These are phyloP conservation scores for Astragalus membranaceus DNA, from an alignment of 306 rosid species.

Conservation along the genomic window DNA sequence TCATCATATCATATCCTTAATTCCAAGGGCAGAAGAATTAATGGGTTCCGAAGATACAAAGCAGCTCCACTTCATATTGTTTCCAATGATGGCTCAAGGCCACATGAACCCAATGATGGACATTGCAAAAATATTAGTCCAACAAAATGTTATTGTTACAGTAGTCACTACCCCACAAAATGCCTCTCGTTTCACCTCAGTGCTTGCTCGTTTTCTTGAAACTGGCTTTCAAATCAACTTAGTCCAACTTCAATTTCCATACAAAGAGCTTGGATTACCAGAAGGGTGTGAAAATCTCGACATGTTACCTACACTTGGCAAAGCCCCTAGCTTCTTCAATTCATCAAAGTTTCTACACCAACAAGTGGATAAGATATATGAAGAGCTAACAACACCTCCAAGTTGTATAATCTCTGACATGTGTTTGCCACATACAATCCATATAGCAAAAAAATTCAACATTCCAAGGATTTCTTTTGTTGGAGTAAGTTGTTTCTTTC, in stretches of 20 bases:
- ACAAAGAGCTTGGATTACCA: constrained; percentile 50
- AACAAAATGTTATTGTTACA: constrained; percentile 42
- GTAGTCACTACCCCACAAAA: constrained; percentile 62
- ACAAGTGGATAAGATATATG: constrained; percentile 28
- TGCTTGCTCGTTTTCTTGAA: constrained; percentile 25
- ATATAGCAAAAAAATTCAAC: constrained; percentile 27
- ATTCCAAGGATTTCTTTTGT: constrained; percentile 46
- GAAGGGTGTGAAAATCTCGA: constrained; percentile 65
- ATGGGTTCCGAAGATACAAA: constrained; percentile 31
- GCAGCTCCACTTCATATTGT: constrained; percentile 47
- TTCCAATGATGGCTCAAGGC: constrained; percentile 84
- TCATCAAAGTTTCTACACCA: constrained; percentile 23
- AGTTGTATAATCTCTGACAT: constrained; percentile 49
- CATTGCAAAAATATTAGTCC: constrained; percentile 50
- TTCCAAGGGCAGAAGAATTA: not conserved
- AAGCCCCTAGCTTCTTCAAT: not conserved
- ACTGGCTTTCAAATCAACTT: constrained; percentile 30
- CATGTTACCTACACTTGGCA: constrained; percentile 36
- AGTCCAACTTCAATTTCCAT: constrained; percentile 47
- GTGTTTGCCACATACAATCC: constrained; percentile 42
- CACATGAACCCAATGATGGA: constrained; percentile 89
- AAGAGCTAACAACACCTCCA: constrained; percentile 25
- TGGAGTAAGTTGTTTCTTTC: constrained; percentile 22
- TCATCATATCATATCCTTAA: not conserved
- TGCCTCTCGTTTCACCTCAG: constrained; percentile 49